phyloP scores from a whole-genome alignment of 176 grass and related monocot species.

The Bonia amplexicaulis region DNA sequence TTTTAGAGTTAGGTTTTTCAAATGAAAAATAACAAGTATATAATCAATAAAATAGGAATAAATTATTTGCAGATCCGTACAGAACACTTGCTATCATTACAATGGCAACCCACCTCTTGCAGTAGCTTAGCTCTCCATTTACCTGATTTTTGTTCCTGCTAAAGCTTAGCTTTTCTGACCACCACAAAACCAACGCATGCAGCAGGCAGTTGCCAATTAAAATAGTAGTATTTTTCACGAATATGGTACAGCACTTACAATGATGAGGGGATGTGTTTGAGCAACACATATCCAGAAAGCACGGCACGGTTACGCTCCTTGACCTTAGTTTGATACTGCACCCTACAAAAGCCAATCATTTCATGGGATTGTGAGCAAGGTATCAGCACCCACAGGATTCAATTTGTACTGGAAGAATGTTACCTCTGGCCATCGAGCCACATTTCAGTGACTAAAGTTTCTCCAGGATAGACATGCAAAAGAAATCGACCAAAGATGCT shows the following conservation, averaged over 20 bases:
- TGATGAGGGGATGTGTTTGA: conserved; percentile 71
- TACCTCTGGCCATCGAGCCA: conserved; percentile 83
- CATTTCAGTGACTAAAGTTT: conserved; percentile 77
- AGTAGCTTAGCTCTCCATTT: background rate
- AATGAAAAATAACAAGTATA: background rate
- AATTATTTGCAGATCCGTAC: background rate
- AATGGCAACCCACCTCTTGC: conserved; percentile 5
- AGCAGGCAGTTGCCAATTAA: background rate
- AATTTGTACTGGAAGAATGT: background rate
- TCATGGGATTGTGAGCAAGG: background rate
- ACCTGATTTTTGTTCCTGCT: background rate
- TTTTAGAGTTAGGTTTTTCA: background rate
- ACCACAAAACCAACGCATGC: background rate
- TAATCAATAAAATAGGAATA: background rate
- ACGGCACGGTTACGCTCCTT: conserved; percentile 73
- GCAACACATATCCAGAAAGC: conserved; percentile 73
- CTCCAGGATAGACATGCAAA: conserved; percentile 74
- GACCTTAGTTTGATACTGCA: conserved; percentile 68
- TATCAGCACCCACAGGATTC: background rate
- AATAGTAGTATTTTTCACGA: background rate
- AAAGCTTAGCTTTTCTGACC: background rate
- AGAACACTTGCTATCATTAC: conserved; percentile 9
- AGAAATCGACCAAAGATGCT: conserved; percentile 77
- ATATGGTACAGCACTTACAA: conserved; percentile 40
- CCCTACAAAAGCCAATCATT: conserved; percentile 45